Base-by-base conservation (phyloP, 257 asterid species). In the Scutellaria galericulata region DNA sequence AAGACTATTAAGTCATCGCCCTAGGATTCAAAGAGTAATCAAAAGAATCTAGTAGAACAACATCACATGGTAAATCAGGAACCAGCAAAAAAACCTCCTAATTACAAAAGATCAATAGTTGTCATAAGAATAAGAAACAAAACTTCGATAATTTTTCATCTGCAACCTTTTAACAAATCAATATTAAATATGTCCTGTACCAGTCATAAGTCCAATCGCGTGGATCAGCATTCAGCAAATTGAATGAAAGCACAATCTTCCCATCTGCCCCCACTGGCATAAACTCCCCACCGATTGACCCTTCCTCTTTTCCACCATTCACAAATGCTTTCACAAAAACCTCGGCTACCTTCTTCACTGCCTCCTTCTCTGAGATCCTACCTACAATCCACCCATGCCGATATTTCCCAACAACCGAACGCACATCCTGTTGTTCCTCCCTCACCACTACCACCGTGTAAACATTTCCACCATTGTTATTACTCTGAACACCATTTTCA, bases 251-350 rank as follows among this genome's bases (percentile, higher is more conserved):
- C 81, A 92, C 99, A 60, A 91, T 81, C 79, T 70, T 95, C 69
- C 98, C 98, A 82, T 95, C 99, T 5, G 97, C 93, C 66, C 94
- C 99, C n/a, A 90, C 92, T 0, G 98, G 99, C 97, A 94, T 91
- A 84, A 94, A 91, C 87, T 90, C 99, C 70, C 90, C 96, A 50
- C 78, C 77, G 68, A 95, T 85, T 3, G 86, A 79, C 27, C 92
- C 96, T 78, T 91, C 95, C 68, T 91, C 92, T 78, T 78, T 94
- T 73, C 95, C 96, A 66, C 98, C 98, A 77, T 92, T 89, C 73
- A 86, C 83, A 75, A 94, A 91, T 39, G 86, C 89, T 56, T 80
- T 80, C 68, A 88, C 87, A 42, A 95, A 92, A 55, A 90, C 80
- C 85, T 90, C 89, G 0, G 90, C 90, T 70, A 91, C 85, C 82